phyloP scores from a whole-genome alignment of 352 stramenopile species.

The Globisporangium viniferum region DNA sequence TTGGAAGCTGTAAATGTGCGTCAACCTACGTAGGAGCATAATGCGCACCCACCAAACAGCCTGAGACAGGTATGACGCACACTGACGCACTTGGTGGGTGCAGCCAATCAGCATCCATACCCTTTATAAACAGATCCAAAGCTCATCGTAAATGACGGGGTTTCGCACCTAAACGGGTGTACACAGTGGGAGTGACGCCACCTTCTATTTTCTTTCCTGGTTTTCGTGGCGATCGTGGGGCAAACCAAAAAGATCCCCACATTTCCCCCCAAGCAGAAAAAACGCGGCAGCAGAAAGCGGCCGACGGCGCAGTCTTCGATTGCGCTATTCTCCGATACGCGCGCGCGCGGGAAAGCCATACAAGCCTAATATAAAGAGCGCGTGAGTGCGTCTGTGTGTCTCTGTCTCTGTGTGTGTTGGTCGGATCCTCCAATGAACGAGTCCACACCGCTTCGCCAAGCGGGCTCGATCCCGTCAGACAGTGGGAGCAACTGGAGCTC shows the following conservation, averaged over 20 bases:
- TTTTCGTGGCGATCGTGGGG: not conserved
- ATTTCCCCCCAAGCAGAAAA: slow-evolving; percentile 16
- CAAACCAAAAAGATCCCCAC: slow-evolving; percentile 6
- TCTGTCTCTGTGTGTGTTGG: not conserved
- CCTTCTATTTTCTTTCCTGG: slow-evolving; percentile 11
- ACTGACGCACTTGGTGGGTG: not conserved
- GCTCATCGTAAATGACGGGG: not conserved
- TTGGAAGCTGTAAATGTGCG: not conserved
- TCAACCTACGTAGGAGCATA: slow-evolving; percentile 6
- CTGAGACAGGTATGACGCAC: not conserved
- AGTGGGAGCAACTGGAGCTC: slow-evolving; percentile 9
- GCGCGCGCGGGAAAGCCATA: not conserved
- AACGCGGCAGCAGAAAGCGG: not conserved
- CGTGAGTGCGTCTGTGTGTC: slow-evolving; percentile 3
- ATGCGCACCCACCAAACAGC: slow-evolving; percentile 2
- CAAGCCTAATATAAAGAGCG: not conserved
- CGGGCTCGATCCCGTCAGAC: slow-evolving; percentile 17
- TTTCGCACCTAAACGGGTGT: not conserved
- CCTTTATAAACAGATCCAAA: not conserved
- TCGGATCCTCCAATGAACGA: slow-evolving; percentile 36
- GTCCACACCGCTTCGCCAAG: slow-evolving; percentile 40
- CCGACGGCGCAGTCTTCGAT: not conserved
- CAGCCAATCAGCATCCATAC: slow-evolving; percentile 6
- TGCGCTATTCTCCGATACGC: slow-evolving; percentile 4
- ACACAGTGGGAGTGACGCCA: slow-evolving; percentile 12